Base-by-base conservation (phyloP, 192 early-diverging fungal species). In the Coemansia sp. region DNA sequence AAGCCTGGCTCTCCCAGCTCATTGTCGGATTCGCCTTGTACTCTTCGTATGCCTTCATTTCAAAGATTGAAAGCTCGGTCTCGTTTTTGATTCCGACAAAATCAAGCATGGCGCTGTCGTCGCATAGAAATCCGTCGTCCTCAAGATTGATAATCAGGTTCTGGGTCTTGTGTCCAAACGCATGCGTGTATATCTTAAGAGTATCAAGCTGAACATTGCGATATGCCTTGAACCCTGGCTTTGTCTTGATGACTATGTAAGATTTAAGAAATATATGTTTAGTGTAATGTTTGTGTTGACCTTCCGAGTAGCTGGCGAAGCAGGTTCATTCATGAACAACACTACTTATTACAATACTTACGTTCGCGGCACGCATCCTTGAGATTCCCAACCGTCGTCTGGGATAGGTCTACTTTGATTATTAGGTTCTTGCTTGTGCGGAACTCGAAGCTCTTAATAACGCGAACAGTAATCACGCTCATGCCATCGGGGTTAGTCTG, bases 401-500 rank as follows among this genome's bases (percentile, higher is more conserved):
- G 55, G 8, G 83, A 71, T 22, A 87, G 73, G 53, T 94, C 85
- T 4, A 95, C 63, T 23, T 86, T 73, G 17, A 96, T 73, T 50
- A 96, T 69, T 40, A 95, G 59, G 73, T 92, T 94, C 61, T 88
- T 92, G 66, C 84, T 79, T 0, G 89, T 91, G 34, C 94, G 81
- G 80, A 89, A 96, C 60, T 94, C 93, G 61, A 96, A 93, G 37
- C 83, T 90, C 65, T 94, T 94, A 68, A 96, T 95, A 39, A 90
- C 69, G 1, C 94, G 80, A 55, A 96, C 78, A 7, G 93, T 96
- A 7, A 96, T 62, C 10, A 55, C 46, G n/a, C 52, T 56, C 22
- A 53, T n/a, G 44, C 33, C 12, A 41, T 43, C 27, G 7, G 27
- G 27, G 27, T 30, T 30, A 30, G 27, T 30, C 27, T 30, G 27